Evolutionary conservation across 495 filamentous ascomycete species (phyloP).

Genomic region (Penicillium verhagenii): DNA sequence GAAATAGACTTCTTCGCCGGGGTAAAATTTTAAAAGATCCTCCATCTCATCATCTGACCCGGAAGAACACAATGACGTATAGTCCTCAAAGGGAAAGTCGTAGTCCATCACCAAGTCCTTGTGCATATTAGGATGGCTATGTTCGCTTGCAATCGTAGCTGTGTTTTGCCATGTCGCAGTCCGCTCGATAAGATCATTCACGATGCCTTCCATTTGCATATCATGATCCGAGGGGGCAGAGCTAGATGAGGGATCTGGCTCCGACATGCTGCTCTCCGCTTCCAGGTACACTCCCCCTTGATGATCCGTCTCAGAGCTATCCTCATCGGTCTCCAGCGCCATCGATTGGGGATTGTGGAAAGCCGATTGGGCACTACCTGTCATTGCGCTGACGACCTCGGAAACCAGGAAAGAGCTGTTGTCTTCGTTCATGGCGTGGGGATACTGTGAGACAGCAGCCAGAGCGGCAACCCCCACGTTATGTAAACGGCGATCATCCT

Average conservation of each 20-base stretch:
- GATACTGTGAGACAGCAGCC: conserved; percentile 36
- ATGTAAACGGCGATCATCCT: conserved; percentile 22
- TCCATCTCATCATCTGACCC: conserved; percentile 29
- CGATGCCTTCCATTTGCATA: conserved; percentile 17
- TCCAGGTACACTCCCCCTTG: neutral
- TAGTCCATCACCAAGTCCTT: conserved; percentile 33
- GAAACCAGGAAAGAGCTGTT: conserved; percentile 21
- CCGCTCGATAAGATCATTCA: conserved; percentile 22
- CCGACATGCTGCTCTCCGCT: conserved; percentile 16
- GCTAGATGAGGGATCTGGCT: conserved; percentile 13
- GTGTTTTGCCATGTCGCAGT: conserved; percentile 15
- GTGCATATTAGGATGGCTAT: conserved; percentile 14
- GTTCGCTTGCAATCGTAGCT: conserved; percentile 24
- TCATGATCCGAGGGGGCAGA: conserved; percentile 10
- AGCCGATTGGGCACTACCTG: conserved; percentile 1
- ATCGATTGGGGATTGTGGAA: conserved; percentile 1
- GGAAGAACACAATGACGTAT: conserved; percentile 12
- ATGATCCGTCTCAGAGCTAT: neutral
- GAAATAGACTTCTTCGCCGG: conserved; percentile 29
- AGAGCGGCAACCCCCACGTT: conserved; percentile 34
- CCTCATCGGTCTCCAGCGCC: conserved; percentile 1
- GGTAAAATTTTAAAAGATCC: conserved; percentile 40
- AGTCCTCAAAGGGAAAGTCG: conserved; percentile 20
- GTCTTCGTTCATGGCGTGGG: conserved; percentile 19
- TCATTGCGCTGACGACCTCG: conserved; percentile 35